Evolutionary conservation across 441 rosid species (phyloP).

Genomic region (Flueggea neowawraea): DNA sequence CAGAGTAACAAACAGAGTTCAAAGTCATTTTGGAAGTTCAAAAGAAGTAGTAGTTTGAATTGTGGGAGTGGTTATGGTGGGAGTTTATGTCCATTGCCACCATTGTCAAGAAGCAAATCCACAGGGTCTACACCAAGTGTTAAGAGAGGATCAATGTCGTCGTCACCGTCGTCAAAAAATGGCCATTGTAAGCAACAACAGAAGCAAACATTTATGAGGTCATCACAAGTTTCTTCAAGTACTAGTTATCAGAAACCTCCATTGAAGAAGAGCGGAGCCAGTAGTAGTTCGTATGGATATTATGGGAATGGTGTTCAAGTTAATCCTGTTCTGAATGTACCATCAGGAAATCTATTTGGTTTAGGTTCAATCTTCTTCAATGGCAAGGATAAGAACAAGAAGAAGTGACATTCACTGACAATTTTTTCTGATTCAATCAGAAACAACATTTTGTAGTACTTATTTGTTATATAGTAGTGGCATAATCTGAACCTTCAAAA

Average conservation of each 20-base stretch:
- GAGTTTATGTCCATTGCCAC: slow-evolving; percentile 72
- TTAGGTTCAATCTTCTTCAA: slow-evolving; percentile 65
- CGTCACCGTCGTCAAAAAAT: too few species aligned
- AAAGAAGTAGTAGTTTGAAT: slow-evolving; percentile 71
- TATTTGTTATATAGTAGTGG: too few species aligned
- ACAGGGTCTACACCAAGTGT: slow-evolving; percentile 49
- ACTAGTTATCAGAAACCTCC: slow-evolving; percentile 61
- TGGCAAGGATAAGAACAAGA: slow-evolving; percentile 70
- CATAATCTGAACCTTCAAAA: too few species aligned
- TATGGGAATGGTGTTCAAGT: slow-evolving; percentile 52
- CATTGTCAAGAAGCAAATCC: slow-evolving; percentile 70
- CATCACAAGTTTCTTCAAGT: slow-evolving; percentile 15
- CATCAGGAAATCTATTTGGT: slow-evolving; percentile 73
- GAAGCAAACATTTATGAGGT: slow-evolving; percentile 27
- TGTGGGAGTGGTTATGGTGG: slow-evolving; percentile 66
- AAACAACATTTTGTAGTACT: too few species aligned
- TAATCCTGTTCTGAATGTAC: slow-evolving; percentile 69
- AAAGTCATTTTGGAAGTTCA: slow-evolving; percentile 82
- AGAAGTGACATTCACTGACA: slow-evolving; percentile 26
- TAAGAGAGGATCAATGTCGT: slow-evolving; percentile 22
- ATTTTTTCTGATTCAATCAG: too few species aligned
- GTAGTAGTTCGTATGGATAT: background rate
- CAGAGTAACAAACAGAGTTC: slow-evolving; percentile 27
- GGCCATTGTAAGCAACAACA: slow-evolving; percentile 27
- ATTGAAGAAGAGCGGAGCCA: slow-evolving; percentile 39